Conservation (phyloP, 768 basidiomycete genomes). For the Cytidiella melzeri region DNA sequence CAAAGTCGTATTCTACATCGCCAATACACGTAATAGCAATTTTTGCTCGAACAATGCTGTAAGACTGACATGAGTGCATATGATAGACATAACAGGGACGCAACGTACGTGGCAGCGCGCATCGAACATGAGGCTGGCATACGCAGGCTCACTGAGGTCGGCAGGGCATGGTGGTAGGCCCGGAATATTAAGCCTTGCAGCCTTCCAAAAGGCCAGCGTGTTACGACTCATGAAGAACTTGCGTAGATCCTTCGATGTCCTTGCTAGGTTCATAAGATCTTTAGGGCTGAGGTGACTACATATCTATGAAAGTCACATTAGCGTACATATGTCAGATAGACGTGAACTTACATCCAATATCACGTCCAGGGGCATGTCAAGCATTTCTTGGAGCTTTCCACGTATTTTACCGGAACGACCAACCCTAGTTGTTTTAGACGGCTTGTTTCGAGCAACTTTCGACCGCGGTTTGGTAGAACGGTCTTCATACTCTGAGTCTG, state of each 20-base stretch:
- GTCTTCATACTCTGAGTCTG: no score
- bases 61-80: no score
- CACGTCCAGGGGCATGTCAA: no score
- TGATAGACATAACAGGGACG: no score
- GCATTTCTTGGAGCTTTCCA: no score
- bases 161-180: constrained; percentile 24
- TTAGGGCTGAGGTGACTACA: constrained; percentile 3
- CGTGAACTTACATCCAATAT: no score
- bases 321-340: no score
- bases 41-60: neutral
- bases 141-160: constrained; percentile 22
- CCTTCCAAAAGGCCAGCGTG: constrained; percentile 15
- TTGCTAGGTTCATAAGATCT: constrained; percentile 7
- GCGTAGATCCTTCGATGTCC: constrained; percentile 5
- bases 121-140: constrained; percentile 25
- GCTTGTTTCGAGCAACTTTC: no score
- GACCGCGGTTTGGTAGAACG: no score
- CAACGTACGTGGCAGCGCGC: constrained; percentile 27
- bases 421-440: no score
- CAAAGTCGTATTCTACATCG: neutral
- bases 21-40: neutral
- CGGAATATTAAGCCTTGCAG: constrained; percentile 17
- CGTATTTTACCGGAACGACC: no score
- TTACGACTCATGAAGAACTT: neutral
- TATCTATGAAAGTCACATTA: no score